Evolutionary conservation across 768 basidiomycete species (phyloP).

Genomic region (Rhizopogon vesiculosus): DNA sequence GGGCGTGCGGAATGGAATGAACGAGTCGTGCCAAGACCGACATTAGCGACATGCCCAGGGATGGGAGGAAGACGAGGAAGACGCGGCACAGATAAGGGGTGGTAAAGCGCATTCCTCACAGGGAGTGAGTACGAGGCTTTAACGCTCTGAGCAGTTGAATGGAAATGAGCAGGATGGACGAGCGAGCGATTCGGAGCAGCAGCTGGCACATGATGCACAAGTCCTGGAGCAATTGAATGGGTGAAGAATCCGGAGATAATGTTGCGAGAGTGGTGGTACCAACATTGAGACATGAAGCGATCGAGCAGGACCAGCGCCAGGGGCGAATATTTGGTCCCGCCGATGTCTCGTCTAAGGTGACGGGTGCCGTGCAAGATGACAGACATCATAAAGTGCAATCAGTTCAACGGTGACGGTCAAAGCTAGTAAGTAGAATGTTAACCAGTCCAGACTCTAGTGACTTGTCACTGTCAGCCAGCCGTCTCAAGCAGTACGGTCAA

Average conservation of each 20-base stretch:
- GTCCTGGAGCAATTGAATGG: conserved; percentile 54
- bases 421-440: background rate
- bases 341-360: conserved; percentile 21
- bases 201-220: conserved; percentile 23
- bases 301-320: conserved; percentile 20
- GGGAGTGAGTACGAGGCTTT: conserved; percentile 54
- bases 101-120: conserved; percentile 45
- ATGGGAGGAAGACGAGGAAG: conserved; percentile 53
- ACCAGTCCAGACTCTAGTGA: too few species aligned
- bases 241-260: conserved; percentile 51
- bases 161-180: conserved; percentile 10
- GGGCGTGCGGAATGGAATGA: conserved; percentile 72
- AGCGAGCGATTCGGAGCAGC: conserved; percentile 5
- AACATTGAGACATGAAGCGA: conserved; percentile 42
- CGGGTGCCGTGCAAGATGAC: conserved; percentile 21
- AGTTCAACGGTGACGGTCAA: background rate
- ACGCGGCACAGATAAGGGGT: conserved; percentile 40
- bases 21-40: conserved; percentile 73
- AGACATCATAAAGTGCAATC: conserved; percentile 11
- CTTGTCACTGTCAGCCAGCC: too few species aligned
- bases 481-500: too few species aligned
- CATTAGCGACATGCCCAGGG: conserved; percentile 50
- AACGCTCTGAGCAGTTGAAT: conserved; percentile 32
- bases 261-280: conserved; percentile 42
- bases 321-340: conserved; percentile 1